Conservation (phyloP, 2,329 filamentous ascomycete species). For the Pestalotiopsis sp. region DNA sequence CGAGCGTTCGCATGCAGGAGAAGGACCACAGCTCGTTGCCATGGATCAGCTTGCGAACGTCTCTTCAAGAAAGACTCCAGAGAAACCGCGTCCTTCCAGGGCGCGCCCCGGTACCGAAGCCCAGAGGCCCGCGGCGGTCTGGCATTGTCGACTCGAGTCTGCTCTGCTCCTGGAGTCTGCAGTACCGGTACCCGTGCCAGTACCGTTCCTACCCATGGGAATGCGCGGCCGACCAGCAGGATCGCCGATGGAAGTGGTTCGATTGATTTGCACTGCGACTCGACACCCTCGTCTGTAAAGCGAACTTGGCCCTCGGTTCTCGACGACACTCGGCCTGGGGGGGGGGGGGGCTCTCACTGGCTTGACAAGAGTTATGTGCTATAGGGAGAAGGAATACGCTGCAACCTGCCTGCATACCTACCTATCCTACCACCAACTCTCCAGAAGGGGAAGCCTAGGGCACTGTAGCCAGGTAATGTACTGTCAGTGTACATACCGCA, state of each 20-base stretch:
- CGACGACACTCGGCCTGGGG: not conserved
- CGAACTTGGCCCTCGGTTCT: not conserved
- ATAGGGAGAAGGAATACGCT: not conserved
- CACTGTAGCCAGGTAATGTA: not conserved
- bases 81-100: no score
- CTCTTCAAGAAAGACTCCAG: not conserved
- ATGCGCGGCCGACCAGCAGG: not conserved
- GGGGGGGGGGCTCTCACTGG: not conserved
- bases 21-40: not conserved
- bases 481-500: not conserved
- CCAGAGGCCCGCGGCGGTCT: no score
- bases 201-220: no score
- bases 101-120: no score
- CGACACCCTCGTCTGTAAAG: not conserved
- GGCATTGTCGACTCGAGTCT: no score
- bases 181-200: no score
- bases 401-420: not conserved
- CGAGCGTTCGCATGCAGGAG: not conserved
- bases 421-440: not conserved
- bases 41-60: not conserved
- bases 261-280: not conserved
- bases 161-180: no score
- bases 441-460: not conserved
- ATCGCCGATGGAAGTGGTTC: not conserved
- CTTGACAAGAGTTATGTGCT: not conserved